Percentiles rank a stretch among this genome's conserved stretches.
These are phyloP conservation scores for Coniferiporia weirii DNA, from an alignment of 1,284 basidiomycete genomes.

Conservation along the genomic window DNA sequence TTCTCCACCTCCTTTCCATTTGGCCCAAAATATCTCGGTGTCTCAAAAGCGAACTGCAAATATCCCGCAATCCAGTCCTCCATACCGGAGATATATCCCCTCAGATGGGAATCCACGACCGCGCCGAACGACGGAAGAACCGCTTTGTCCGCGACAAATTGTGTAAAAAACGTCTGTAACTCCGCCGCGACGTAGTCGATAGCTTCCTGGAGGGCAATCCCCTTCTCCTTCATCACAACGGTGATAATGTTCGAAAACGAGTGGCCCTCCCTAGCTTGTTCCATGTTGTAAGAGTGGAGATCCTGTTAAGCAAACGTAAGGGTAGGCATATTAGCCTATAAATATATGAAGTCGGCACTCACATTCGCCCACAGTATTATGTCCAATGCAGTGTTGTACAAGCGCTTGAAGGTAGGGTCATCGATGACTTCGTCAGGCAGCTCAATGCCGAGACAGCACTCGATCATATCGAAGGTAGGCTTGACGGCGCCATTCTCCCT, in stretches of 20 bases:
- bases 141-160: conserved; percentile 40
- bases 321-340: not conserved
- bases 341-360: not conserved
- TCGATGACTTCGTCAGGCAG: conserved; percentile 17
- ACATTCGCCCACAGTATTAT: conserved; percentile 11
- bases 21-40: conserved; percentile 50
- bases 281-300: conserved; percentile 67
- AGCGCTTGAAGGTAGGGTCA: conserved; percentile 6
- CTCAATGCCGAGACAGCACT: conserved; percentile 10
- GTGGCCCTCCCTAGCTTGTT: conserved; percentile 53
- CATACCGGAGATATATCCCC: conserved; percentile 40
- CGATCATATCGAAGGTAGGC: conserved; percentile 15
- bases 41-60: conserved; percentile 54
- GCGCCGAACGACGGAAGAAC: no score
- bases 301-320: conserved; percentile 38
- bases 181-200: conserved; percentile 50
- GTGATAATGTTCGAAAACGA: conserved; percentile 47
- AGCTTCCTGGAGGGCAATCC: conserved; percentile 49
- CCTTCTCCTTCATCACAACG: conserved; percentile 53
- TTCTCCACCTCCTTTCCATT: conserved; percentile 39
- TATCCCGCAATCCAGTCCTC: conserved; percentile 48
- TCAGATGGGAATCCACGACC: conserved; percentile 33
- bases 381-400: conserved; percentile 4
- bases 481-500: conserved; percentile 12
- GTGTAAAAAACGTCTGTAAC: conserved; percentile 46